These are phyloP conservation scores for Boechera stricta DNA, from an alignment of 345 rosid species.

Conservation along the genomic window DNA sequence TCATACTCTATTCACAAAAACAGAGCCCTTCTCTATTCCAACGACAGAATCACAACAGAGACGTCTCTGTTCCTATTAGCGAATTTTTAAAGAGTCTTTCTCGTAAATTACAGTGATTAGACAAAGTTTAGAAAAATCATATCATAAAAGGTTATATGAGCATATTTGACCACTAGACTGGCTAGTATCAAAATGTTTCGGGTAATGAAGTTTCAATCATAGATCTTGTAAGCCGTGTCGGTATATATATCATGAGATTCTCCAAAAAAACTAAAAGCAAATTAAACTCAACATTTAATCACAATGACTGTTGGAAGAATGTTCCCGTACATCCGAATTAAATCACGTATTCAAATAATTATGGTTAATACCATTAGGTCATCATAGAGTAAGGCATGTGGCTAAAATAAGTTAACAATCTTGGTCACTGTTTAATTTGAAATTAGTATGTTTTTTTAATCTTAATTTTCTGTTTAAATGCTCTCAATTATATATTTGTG, in stretches of 20 bases:
- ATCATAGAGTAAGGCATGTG: background rate
- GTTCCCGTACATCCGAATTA: slow-evolving; percentile 5
- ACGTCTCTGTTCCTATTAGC: background rate
- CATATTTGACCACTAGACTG: background rate
- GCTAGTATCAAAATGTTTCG: background rate
- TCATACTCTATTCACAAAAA: background rate
- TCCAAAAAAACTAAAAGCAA: background rate
- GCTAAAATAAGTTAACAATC: background rate
- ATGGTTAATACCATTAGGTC: background rate
- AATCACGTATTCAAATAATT: background rate
- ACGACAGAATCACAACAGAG: background rate
- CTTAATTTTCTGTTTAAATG: background rate
- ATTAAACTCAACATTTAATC: background rate
- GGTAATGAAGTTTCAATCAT: background rate
- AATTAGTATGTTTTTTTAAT: background rate
- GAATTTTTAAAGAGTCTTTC: background rate
- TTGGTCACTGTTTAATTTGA: background rate
- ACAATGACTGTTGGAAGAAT: background rate
- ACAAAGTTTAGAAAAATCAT: background rate
- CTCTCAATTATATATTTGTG: background rate
- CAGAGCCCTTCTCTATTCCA: background rate
- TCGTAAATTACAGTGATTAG: background rate
- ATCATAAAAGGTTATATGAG: background rate
- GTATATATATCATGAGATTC: background rate
- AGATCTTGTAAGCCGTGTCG: background rate